phyloP scores from a whole-genome alignment of 768 basidiomycete genomes.

The Floccularia luteovirens region DNA sequence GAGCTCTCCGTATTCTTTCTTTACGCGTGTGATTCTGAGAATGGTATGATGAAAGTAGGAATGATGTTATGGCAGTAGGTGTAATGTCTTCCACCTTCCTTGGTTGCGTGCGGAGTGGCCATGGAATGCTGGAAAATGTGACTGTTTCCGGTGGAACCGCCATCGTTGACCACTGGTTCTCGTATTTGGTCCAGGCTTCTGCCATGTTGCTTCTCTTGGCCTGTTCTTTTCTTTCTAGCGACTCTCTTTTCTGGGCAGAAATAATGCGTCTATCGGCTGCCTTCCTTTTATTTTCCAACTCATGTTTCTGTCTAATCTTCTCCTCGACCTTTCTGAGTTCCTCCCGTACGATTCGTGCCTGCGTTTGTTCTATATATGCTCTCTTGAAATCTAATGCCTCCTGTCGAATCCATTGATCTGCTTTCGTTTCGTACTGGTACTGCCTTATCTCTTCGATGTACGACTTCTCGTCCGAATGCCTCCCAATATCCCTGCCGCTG shows the following conservation, averaged over 20 bases:
- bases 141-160: conserved; percentile 36
- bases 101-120: conserved; percentile 52
- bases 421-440: conserved; percentile 44
- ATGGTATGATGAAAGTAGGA: conserved; percentile 61
- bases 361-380: conserved; percentile 37
- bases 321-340: conserved; percentile 48
- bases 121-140: conserved; percentile 59
- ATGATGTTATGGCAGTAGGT: conserved; percentile 42
- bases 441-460: conserved; percentile 48
- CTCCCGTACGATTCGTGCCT: conserved; percentile 39
- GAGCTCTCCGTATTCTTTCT: conserved; percentile 58
- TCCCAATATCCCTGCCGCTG: conserved; percentile 14
- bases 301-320: conserved; percentile 40
- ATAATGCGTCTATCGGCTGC: conserved; percentile 39
- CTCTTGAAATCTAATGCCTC: conserved; percentile 38
- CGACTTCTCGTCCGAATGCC: conserved; percentile 22
- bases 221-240: conserved; percentile 35
- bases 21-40: conserved; percentile 50
- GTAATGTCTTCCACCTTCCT: conserved; percentile 39
- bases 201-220: conserved; percentile 31
- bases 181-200: conserved; percentile 59
- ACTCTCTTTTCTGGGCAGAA: conserved; percentile 28
- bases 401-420: conserved; percentile 44
- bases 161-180: conserved; percentile 55
- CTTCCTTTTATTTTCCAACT: conserved; percentile 37